Evolutionary conservation across 2,329 filamentous ascomycete genomes (phyloP), one percentile per base, ranked within the genome.

Genomic region (Aspergillus fischeri): DNA sequence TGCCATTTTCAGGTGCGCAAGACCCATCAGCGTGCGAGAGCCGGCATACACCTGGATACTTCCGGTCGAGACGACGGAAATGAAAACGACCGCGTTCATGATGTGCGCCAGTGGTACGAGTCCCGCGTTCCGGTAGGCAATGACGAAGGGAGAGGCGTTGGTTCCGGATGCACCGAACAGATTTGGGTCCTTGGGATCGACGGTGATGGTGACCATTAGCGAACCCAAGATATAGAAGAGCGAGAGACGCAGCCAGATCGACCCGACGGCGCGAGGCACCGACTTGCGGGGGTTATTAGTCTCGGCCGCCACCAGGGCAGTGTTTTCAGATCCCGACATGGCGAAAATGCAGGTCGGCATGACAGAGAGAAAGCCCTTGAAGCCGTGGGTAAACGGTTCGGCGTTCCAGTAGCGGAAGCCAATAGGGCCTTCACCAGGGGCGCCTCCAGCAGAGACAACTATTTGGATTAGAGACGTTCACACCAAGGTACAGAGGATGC

Each of bases 81-180:
- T 73, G 44, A 81, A 75, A 56, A 81, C 78, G 55, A 80, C 71
- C 2, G 75, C 78, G 57, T 81, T 80, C 70, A 80, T 80, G 52
- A 80, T 75, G 56, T 80, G 75, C 0, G 79, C 77, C 11, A 78
- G 61, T 2, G 69, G 70, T 10, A 62, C 61, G 3, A 80, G 63
- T 1, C 73, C 73, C 0, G 76, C 73, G 32, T 78, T 70, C 7
- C 70, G 67, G 52, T 77, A 79, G 21, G 77, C 77, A 49, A 80
- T 66, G 9, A 68, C 66, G 27, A 79, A 80, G 0, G 79, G 79
- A 6, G 75, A 78, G 5, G 76, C 75, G 47, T 79, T 78, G 28
- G 75, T 76, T 6, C 75, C 77, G 0, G 59, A 57, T 4, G 65
- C 68, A 8, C 77, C 77, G 53, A 80, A 79, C 9, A 80, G 70